A percentile compares a stretch with the other conserved stretches of the same genome.
These are phyloP conservation scores for Neurospora sp. DNA, from an alignment of 495 filamentous ascomycete genomes.

Conservation along the genomic window DNA sequence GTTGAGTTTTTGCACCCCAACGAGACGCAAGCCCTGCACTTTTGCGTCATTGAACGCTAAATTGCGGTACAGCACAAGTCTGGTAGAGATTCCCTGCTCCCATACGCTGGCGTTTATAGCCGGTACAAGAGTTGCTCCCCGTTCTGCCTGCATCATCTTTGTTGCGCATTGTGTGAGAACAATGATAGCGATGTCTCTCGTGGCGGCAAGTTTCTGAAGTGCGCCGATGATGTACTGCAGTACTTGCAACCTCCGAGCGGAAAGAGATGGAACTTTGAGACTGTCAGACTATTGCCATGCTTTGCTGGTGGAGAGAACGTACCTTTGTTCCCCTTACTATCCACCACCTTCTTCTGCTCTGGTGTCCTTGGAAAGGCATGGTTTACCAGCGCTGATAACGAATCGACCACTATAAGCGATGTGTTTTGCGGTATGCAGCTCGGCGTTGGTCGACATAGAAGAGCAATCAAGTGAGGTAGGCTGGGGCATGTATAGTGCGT, in stretches of 20 bases:
- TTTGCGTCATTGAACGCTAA: constrained; percentile 27
- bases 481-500: constrained; percentile 35
- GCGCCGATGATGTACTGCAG: constrained; percentile 36
- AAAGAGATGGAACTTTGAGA: constrained; percentile 22
- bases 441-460: constrained; percentile 53
- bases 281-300: background rate
- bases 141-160: constrained; percentile 51
- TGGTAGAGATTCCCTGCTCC: constrained; percentile 57
- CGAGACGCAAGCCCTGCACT: constrained; percentile 26
- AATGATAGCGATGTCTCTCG: constrained; percentile 55
- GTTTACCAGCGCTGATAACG: constrained; percentile 62
- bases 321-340: constrained; percentile 19
- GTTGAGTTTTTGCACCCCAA: constrained; percentile 35
- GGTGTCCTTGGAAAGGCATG: constrained; percentile 52
- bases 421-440: constrained; percentile 50
- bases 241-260: constrained; percentile 31
- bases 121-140: constrained; percentile 57
- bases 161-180: constrained; percentile 64
- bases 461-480: constrained; percentile 66
- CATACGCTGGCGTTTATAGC: constrained; percentile 56
- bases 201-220: constrained; percentile 59
- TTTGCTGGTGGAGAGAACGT: background rate
- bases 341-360: constrained; percentile 10
- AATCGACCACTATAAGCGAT: constrained; percentile 64
- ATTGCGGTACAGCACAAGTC: constrained; percentile 65